Percentiles rank a stretch among this genome's conserved stretches.
These are phyloP conservation scores for Coniferiporia sulphurascens DNA, from an alignment of 1,284 basidiomycete genomes.

Conservation along the genomic window DNA sequence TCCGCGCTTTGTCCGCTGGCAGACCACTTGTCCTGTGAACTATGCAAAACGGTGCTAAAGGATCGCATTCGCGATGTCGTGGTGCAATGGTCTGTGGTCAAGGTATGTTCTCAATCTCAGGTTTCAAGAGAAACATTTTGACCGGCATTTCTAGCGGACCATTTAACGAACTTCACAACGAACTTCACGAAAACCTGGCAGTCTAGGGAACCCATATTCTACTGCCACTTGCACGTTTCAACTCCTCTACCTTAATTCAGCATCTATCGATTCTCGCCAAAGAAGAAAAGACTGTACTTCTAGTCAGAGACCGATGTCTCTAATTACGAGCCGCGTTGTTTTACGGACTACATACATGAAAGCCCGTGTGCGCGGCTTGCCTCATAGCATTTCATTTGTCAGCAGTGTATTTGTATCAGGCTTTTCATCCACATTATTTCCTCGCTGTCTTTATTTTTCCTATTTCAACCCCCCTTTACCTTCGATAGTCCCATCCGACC, in stretches of 20 bases:
- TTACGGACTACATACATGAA: not conserved
- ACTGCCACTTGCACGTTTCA: not conserved
- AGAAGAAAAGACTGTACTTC: not conserved
- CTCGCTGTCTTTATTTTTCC: too few relatives aligned
- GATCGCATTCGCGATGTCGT: constrained; percentile 65
- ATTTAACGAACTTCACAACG: not conserved
- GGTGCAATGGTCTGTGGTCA: constrained; percentile 73
- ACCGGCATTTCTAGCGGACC: not conserved
- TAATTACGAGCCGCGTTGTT: not conserved
- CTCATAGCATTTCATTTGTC: not conserved
- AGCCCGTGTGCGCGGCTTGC: not conserved
- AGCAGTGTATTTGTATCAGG: not conserved
- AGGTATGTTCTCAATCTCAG: constrained; percentile 36
- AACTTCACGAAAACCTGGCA: not conserved
- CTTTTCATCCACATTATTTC: too few relatives aligned
- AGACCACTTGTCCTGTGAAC: constrained; percentile 54
- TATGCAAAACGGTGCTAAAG: constrained; percentile 54
- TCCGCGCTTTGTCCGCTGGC: constrained; percentile 53
- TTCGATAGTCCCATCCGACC: too few relatives aligned
- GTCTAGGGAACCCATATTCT: not conserved
- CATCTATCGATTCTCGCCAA: not conserved
- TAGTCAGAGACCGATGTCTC: not conserved
- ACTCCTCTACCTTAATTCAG: not conserved
- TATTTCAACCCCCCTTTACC: too few relatives aligned
- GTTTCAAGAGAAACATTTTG: not conserved